Evolutionary conservation across 192 early-diverging fungal genomes (phyloP).

Genomic region (Haplosporangium gracile): DNA sequence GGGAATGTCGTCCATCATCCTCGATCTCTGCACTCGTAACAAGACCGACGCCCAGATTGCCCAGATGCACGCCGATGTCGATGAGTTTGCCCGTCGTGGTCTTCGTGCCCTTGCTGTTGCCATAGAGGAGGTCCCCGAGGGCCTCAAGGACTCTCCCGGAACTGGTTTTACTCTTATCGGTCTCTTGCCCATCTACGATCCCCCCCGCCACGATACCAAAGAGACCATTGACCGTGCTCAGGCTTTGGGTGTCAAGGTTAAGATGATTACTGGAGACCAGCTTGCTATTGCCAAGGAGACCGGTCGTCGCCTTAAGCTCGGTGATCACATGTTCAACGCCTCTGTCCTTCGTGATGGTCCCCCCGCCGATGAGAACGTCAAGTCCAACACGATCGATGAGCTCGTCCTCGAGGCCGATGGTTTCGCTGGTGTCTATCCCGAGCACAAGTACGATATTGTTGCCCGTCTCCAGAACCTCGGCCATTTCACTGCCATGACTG

Average conservation of each 20-base stretch:
- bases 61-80: conserved; percentile 71
- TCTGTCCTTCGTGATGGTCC: conserved; percentile 72
- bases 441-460: conserved; percentile 98
- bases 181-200: conserved; percentile 83
- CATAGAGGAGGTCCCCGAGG: conserved; percentile 72
- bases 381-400: conserved; percentile 53
- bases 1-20: conserved; percentile 81
- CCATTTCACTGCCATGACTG: conserved; percentile 90
- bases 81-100: conserved; percentile 58
- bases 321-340: conserved; percentile 77
- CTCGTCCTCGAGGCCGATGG: conserved; percentile 57
- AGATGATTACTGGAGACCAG: conserved; percentile 97
- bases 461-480: conserved; percentile 86
- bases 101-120: conserved; percentile 82
- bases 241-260: conserved; percentile 84
- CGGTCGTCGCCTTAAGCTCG: conserved; percentile 75
- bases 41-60: conserved; percentile 72
- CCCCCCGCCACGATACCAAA: conserved; percentile 83
- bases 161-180: conserved; percentile 78
- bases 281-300: conserved; percentile 67
- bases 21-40: conserved; percentile 78
- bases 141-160: conserved; percentile 69
- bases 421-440: conserved; percentile 83
- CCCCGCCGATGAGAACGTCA: conserved; percentile 63
- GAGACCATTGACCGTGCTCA: conserved; percentile 83